A percentile compares a stretch with the other conserved stretches of the same genome.
Evolutionary conservation across 805 yeast species (phyloP).

Genomic region (Starmerella vaccinii): DNA sequence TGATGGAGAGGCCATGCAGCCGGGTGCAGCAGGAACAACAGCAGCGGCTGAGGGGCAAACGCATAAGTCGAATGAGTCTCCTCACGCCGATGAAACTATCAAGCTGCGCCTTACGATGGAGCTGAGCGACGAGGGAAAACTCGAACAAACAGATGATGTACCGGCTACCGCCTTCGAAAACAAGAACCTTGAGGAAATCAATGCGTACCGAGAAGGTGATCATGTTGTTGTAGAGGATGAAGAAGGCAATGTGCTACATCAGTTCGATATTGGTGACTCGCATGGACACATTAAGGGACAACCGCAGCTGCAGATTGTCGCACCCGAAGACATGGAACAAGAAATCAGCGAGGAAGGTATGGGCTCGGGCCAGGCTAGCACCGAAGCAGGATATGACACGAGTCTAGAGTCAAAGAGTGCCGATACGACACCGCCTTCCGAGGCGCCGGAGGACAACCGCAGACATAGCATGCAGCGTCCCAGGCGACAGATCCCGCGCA

Average conservation of each 20-base stretch:
- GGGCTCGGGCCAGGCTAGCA: neutral
- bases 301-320: slow-evolving; percentile 19
- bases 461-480: slow-evolving; percentile 14
- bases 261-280: slow-evolving; percentile 34
- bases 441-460: neutral
- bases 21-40: too few relatives aligned
- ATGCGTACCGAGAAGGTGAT: slow-evolving; percentile 60
- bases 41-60: neutral
- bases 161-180: slow-evolving; percentile 22
- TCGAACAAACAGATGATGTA: slow-evolving; percentile 20
- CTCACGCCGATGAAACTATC: slow-evolving; percentile 6
- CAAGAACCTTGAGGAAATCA: slow-evolving; percentile 24
- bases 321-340: slow-evolving; percentile 11
- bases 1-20: neutral
- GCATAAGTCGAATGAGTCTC: neutral
- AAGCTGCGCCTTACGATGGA: slow-evolving; percentile 18
- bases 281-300: slow-evolving; percentile 15
- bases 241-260: slow-evolving; percentile 68
- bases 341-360: neutral
- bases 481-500: slow-evolving; percentile 12
- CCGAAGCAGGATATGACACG: neutral
- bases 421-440: neutral
- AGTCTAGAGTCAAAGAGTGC: neutral
- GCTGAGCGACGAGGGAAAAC: slow-evolving; percentile 14
- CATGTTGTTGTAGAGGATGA: slow-evolving; percentile 68